phyloP scores from a whole-genome alignment of 805 yeast species.

The Lipomyces orientalis region DNA sequence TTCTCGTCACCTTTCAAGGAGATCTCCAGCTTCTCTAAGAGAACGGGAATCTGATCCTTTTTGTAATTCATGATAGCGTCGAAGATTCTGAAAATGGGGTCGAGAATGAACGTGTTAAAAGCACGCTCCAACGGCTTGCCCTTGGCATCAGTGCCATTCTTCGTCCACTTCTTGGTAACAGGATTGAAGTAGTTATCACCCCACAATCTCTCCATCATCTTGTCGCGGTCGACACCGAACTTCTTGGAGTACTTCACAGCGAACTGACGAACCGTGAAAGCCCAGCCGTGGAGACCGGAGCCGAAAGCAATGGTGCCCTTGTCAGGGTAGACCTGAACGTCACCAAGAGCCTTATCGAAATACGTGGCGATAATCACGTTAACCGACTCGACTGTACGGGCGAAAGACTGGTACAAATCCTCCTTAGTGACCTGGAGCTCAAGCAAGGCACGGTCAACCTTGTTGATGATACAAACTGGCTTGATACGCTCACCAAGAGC shows the following conservation, averaged over 20 bases:
- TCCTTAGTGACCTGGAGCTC: constrained; percentile 99
- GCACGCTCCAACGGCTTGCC: constrained; percentile 98
- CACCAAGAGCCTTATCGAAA: constrained; percentile 89
- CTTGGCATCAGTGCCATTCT: constrained; percentile 91
- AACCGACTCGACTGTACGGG: constrained; percentile 99
- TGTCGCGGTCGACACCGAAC: constrained; percentile 96
- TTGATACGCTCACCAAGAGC: constrained; percentile 98
- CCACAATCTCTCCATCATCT: constrained; percentile 99
- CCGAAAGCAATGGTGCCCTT: constrained; percentile 99
- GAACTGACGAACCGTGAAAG: constrained; percentile 98
- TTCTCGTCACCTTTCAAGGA: constrained; percentile 93
- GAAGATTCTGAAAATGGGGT: constrained; percentile 98
- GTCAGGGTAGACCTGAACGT: constrained; percentile 98
- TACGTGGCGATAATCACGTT: constrained; percentile 97
- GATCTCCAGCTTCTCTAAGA: constrained; percentile 93
- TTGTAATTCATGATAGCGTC: constrained; percentile 98
- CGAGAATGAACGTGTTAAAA: constrained; percentile 98
- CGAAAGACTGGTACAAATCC: constrained; percentile 96
- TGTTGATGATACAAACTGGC: constrained; percentile 98
- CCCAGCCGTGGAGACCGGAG: constrained; percentile 99
- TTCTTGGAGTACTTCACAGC: constrained; percentile 98
- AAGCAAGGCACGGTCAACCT: constrained; percentile 98
- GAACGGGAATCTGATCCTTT: constrained; percentile 92
- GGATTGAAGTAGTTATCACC: constrained; percentile 99
- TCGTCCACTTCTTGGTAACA: constrained; percentile 99